phyloP scores from a whole-genome alignment of 805 yeast genomes.

The Zygosaccharomyces bisporus region DNA sequence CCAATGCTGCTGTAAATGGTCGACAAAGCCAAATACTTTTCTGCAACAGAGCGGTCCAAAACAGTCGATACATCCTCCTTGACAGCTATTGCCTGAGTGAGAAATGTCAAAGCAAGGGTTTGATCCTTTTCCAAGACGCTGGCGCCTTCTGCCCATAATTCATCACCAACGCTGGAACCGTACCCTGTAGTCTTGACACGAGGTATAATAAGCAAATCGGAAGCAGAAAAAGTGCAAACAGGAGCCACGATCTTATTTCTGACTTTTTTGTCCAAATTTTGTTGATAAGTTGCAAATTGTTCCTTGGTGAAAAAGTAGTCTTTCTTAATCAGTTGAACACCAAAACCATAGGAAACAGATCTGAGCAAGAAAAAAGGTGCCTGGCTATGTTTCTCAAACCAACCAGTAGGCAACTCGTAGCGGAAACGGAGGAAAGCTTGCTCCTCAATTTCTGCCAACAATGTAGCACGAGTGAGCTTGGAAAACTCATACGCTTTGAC shows the following conservation, averaged over 20 bases:
- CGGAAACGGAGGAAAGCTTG: conserved; percentile 66
- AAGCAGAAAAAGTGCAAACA: conserved; percentile 47
- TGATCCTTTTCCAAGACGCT: conserved; percentile 40
- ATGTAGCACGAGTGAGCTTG: conserved; percentile 44
- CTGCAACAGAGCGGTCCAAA: conserved; percentile 75
- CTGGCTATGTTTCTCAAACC: conserved; percentile 41
- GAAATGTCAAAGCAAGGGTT: conserved; percentile 57
- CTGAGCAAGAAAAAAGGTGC: conserved; percentile 51
- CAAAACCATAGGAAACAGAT: conserved; percentile 70
- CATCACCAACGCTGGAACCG: conserved; percentile 65
- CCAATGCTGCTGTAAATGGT: conserved; percentile 61
- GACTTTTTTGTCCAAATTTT: conserved; percentile 37
- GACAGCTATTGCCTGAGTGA: conserved; percentile 66
- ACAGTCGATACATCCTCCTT: conserved; percentile 82
- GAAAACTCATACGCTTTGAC: conserved; percentile 41
- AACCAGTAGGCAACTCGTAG: conserved; percentile 47
- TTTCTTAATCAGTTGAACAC: conserved; percentile 73
- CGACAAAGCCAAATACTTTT: conserved; percentile 61
- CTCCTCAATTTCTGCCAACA: conserved; percentile 43
- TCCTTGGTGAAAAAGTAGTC: conserved; percentile 42
- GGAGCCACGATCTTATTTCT: conserved; percentile 33
- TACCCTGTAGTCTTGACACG: conserved; percentile 67
- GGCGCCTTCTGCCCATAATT: conserved; percentile 65
- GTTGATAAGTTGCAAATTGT: conserved; percentile 32
- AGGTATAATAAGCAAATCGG: conserved; percentile 73